These are phyloP conservation scores for Solanum paucissectum DNA, from an alignment of 257 asterid genomes.

Conservation along the genomic window DNA sequence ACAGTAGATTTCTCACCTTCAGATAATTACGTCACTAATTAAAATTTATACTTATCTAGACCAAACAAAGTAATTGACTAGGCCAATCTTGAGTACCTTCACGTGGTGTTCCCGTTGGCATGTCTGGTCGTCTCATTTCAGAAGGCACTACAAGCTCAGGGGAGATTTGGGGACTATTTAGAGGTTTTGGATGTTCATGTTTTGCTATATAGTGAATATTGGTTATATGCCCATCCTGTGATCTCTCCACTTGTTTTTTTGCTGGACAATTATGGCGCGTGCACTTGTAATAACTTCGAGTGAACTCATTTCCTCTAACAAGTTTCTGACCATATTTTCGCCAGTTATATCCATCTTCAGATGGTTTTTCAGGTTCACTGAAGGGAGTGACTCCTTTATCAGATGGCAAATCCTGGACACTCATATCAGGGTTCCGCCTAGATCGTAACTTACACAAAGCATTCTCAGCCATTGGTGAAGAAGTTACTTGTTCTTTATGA, in stretches of 20 bases:
- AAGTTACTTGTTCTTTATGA: slow-evolving; percentile 20
- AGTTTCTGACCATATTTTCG: slow-evolving; percentile 94
- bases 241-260: slow-evolving; percentile 82
- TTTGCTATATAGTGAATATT: slow-evolving; percentile 59
- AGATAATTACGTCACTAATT: slow-evolving; percentile 21
- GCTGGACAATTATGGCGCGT: slow-evolving; percentile 58
- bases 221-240: slow-evolving; percentile 59
- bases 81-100: slow-evolving; percentile 28
- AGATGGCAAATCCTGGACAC: slow-evolving; percentile 7
- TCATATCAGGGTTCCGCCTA: slow-evolving; percentile 28
- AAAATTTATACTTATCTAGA: background rate
- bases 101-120: slow-evolving; percentile 11
- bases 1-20: slow-evolving; percentile 26
- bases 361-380: slow-evolving; percentile 35
- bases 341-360: slow-evolving; percentile 90
- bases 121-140: slow-evolving; percentile 27
- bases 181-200: slow-evolving; percentile 72
- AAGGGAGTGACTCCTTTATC: slow-evolving; percentile 11
- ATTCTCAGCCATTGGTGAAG: slow-evolving; percentile 14
- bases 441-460: slow-evolving; percentile 31
- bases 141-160: slow-evolving; percentile 13
- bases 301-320: slow-evolving; percentile 73
- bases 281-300: slow-evolving; percentile 86
- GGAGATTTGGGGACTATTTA: slow-evolving; percentile 31
- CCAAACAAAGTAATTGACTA: background rate